Evolutionary conservation across 257 asterid genomes (phyloP), one percentile per base, ranked within the genome.

Genomic region (Buddleja alternifolia): DNA sequence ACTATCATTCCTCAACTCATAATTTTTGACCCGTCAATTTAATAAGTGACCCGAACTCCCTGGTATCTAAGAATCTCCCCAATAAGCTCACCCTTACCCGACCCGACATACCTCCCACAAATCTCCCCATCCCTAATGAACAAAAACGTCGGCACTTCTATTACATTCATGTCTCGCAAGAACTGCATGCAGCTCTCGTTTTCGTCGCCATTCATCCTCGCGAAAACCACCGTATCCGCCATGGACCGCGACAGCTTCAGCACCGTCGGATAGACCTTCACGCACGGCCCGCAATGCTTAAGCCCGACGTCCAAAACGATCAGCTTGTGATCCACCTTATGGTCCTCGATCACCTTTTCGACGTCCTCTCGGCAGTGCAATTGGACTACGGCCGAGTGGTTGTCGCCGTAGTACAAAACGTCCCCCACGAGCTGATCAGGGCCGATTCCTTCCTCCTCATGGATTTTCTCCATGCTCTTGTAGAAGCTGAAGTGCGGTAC

Each of bases 231-330:
- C 20, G 85, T 37, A 16, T 88, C 99, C 36, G 61, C 77, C 99
- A 93, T 93, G 60, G 92, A 90, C 37, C 75, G 69, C 51, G 99
- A 93, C 71, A 93, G 79, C 82, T 90, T 93, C 0, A 93, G 37
- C 79, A 93, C 99, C 69, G 94, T 85, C 20, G 97, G 99, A 58
- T 93, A 93, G 0, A 93, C 97, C 83, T 93, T 93, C 0, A 93
- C 99, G 64, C 99, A 93, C 0, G 99, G 99, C 60, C 99, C 99
- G 32, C 99, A 93, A 78, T 93, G 92, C 75, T 93, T 93, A 74
- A 93, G 79, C 11, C 98, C 98, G 12, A 93, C 98, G 32, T 93
- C 98, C 4, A 93, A 72, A 16, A 93, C 98, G 23, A 93, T 46
- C 65, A 93, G 24, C 60, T 87, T 90, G 2, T 70, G 48, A 40